These are phyloP conservation scores for Holtermanniella nyarrowii DNA, from an alignment of 768 basidiomycete species.

Conservation along the genomic window DNA sequence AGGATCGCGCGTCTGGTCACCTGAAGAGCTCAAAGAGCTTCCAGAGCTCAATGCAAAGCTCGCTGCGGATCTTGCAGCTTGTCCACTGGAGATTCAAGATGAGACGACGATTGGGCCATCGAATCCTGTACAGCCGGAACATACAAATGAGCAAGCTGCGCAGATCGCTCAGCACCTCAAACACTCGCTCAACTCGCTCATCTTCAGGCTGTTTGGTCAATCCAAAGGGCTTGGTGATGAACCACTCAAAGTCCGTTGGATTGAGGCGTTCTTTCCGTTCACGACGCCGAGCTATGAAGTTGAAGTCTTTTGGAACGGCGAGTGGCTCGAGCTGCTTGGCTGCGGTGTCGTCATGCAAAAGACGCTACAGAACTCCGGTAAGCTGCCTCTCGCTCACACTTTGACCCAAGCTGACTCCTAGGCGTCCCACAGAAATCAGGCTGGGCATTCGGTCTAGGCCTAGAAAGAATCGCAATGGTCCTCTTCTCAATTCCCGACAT, in stretches of 20 bases:
- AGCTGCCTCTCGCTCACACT: conserved; percentile 42
- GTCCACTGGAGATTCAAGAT: conserved; percentile 80
- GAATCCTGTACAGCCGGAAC: conserved; percentile 71
- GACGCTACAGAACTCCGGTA: conserved; percentile 77
- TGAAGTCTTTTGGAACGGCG: conserved; percentile 88
- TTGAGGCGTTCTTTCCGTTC: conserved; percentile 96
- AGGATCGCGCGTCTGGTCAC: conserved; percentile 67
- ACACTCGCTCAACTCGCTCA: conserved; percentile 72
- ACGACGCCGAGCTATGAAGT: conserved; percentile 97
- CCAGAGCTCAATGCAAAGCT: conserved; percentile 62
- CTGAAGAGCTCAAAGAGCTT: conserved; percentile 48
- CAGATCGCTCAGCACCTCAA: conserved; percentile 78
- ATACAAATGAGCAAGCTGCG: conserved; percentile 63
- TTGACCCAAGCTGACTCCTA: conserved; percentile 12
- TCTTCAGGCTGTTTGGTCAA: conserved; percentile 70
- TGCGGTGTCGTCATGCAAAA: conserved; percentile 84
- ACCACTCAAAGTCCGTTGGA: conserved; percentile 87
- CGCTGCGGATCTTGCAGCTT: conserved; percentile 51
- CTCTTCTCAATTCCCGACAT: conserved; percentile 95
- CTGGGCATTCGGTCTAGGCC: conserved; percentile 96
- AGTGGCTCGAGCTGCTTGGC: conserved; percentile 95
- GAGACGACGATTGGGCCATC: conserved; percentile 58
- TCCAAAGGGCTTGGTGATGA: conserved; percentile 48
- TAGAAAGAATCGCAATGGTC: conserved; percentile 96
- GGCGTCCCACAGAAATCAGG: conserved; percentile 68